Evolutionary conservation across 495 filamentous ascomycete species (phyloP), one percentile per base, ranked within the genome.

Genomic region (Tuber borchii): DNA sequence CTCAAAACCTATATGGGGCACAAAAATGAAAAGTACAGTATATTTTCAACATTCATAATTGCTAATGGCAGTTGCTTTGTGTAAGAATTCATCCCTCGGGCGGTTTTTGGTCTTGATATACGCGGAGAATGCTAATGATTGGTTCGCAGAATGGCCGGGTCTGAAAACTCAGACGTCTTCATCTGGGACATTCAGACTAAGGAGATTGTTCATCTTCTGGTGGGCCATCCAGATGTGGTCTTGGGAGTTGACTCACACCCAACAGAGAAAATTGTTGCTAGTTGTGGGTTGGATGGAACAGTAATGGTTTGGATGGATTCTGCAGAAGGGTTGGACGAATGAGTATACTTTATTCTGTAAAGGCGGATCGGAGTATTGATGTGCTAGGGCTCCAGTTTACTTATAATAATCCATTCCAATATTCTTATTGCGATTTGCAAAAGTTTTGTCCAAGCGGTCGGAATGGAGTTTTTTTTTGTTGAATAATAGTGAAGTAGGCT

Each of bases 1-100:
- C 90, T 97, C 76, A 99, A 98, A 87, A 99, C 95, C 37, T 99
- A 97, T 86, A 93, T 97, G 84, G 95, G 96, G 12, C 96, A 98
- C 83, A 85, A 87, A 72, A 98, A 97, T 83, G 87, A 88, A 78
- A 92, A 91, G 73, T 97, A 90, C 85, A 93, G 93, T 76, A 86
- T 98, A 40, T 88, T 88, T 39, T 93, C 94, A 8, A 89, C 90
- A 39, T 97, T 97, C 84, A 93, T 42, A 83, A 87, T 22, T 90
- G 93, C 75, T 83, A 87, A 44, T 85, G 83, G 16, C 84, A 86
- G 31, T 82, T 65, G 56, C 14, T 85, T 71, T 75, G 77, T 78
- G 78, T 76, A 79, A 75, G 72, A 71, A 79, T 88, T 39, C 14
- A 20, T 96, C 94, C 80, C 88, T 91, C 44, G 9, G 14, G 17